Base-by-base conservation (phyloP, 2,329 filamentous ascomycete species). In the Fusarium papillatum region DNA sequence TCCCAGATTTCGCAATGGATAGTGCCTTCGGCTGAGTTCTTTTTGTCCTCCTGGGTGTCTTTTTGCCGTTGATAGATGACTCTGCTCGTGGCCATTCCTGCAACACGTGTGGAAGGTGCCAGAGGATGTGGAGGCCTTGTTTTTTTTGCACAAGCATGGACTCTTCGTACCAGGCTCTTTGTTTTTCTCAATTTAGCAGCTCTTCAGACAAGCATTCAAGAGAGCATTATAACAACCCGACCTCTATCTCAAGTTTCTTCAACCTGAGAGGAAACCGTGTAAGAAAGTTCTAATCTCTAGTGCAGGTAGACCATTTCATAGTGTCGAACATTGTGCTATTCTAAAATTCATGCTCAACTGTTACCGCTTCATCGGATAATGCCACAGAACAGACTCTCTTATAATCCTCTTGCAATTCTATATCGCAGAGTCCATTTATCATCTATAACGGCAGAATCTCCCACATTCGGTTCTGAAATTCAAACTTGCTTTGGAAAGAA, bases 1-100 rank as follows among this genome's bases (percentile, higher is more conserved):
- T 62, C 64, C 64, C 55, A 50, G 64, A 67, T 67, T 48, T 62
- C 55, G 55, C 64, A 67, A 19, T 3, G 13, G 13, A 24, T 16
- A 10, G 16, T 6, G 22, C 46, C 46, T 48, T 16, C 4, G 22
- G 14, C 22, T 14, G 7, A 14, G n/a, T 46, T 46, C n/a, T 46
- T 26, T 48, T 48, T 48, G 46, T 10, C 46, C 46, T 16, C 2
- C 11, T 11, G 8, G 22, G 14, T 10, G 22, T 26, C 46, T 24
- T 48, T 48, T 26, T 48, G 46, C 22, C 11, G 7, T 48, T 48
- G 8, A 48, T 2, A 17, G 22, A 26, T 26, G 4, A 16, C 14
- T 48, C 43, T 48, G 22, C 24, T 26, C 24, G 24, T 26, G 24
- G 24, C 24, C 31, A 11, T 11, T 13, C 10, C 10, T 11, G 11